Percentiles rank a stretch among this genome's conserved stretches.
Evolutionary conservation across 805 yeast species (phyloP).

Genomic region (Ogataea ramenticola): DNA sequence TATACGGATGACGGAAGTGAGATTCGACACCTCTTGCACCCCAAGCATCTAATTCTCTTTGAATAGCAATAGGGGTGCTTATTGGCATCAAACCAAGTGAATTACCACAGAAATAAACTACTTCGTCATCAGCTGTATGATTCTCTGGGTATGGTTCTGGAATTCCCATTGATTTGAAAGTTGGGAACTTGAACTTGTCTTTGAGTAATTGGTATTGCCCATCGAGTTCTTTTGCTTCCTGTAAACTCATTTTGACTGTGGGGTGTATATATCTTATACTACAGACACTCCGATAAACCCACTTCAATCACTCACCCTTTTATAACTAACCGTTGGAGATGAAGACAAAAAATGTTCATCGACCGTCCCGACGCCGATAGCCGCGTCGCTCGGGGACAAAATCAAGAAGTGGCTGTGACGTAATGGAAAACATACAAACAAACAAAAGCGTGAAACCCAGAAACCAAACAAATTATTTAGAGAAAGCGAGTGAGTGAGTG

Average conservation of each 20-base stretch:
- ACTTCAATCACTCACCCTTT: no score
- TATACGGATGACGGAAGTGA: conserved; percentile 65
- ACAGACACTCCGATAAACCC: neutral
- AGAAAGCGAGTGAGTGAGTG: no score
- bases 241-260: neutral
- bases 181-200: conserved; percentile 49
- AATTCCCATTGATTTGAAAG: conserved; percentile 54
- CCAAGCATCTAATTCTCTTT: conserved; percentile 78
- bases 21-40: conserved; percentile 71
- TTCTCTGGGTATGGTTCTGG: conserved; percentile 8
- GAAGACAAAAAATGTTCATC: no score
- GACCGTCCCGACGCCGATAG: no score
- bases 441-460: no score
- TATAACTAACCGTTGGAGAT: no score
- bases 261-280: neutral
- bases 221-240: conserved; percentile 32
- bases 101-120: conserved; percentile 80
- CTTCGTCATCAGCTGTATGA: conserved; percentile 13
- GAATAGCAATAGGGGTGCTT: conserved; percentile 47
- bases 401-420: no score
- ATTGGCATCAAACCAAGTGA: conserved; percentile 90
- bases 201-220: conserved; percentile 19
- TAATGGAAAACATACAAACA: no score
- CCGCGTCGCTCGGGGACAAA: no score
- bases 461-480: no score